Conservation (phyloP, 116 monocot species). For the Posidonia oceanica region DNA sequence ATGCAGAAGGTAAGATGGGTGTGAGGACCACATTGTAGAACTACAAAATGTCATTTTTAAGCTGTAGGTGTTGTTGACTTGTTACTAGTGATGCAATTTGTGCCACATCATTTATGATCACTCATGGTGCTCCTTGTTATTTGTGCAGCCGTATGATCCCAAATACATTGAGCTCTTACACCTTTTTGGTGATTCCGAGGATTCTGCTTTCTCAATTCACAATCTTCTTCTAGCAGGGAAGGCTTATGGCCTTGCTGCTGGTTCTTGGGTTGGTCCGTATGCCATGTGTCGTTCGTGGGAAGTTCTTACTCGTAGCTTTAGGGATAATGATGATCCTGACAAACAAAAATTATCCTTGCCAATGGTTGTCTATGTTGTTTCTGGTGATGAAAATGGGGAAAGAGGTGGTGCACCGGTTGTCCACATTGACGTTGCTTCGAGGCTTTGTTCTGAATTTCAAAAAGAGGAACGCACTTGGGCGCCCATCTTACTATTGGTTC, state of each 20-base stretch:
- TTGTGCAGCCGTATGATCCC: constrained; percentile 79
- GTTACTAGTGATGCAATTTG: too few species aligned
- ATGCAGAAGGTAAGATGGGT: constrained; percentile 50
- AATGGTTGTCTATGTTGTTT: constrained; percentile 85
- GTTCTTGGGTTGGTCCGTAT: constrained; percentile 97
- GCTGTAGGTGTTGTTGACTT: background rate
- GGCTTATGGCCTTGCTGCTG: constrained; percentile 70
- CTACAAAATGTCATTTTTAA: background rate
- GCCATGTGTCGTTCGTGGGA: constrained; percentile 98
- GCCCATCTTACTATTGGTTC: constrained; percentile 82
- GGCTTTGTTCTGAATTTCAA: constrained; percentile 42
- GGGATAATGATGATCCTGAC: constrained; percentile 13
- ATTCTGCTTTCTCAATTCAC: constrained; percentile 68
- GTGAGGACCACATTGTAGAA: background rate
- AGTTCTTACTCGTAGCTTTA: constrained; percentile 37
- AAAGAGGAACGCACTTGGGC: constrained; percentile 34
- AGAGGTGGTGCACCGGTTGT: constrained; percentile 95
- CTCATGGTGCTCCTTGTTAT: constrained; percentile 18
- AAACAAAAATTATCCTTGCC: constrained; percentile 45
- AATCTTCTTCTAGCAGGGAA: constrained; percentile 85
- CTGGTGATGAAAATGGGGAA: constrained; percentile 96
- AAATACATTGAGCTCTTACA: constrained; percentile 62
- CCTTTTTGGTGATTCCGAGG: constrained; percentile 74
- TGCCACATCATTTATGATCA: too few species aligned
- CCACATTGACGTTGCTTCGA: constrained; percentile 53